A percentile compares a stretch with the other conserved stretches of the same genome.
Evolutionary conservation across 257 asterid species (phyloP).

Genomic region (Gentiana straminea): DNA sequence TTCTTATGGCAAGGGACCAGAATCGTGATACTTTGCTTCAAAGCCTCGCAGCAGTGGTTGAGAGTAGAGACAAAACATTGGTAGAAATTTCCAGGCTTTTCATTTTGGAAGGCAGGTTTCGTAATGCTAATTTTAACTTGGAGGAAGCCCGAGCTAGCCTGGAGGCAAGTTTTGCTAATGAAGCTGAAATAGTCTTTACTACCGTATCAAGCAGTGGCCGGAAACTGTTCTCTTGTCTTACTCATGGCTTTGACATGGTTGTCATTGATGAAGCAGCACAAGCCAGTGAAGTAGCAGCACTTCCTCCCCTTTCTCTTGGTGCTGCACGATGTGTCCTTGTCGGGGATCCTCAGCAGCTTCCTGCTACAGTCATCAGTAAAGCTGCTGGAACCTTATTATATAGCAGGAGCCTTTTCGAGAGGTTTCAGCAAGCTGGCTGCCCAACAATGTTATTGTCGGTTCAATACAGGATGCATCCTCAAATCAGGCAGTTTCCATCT

Average conservation of each 20-base stretch:
- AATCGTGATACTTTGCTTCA: conserved; percentile 78
- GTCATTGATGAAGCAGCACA: conserved; percentile 99
- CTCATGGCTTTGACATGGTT: conserved; percentile 99
- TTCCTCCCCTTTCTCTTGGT: conserved; percentile 96
- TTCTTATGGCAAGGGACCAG: conserved; percentile 87
- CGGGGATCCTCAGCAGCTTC: conserved; percentile 99
- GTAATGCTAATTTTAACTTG: conserved; percentile 66
- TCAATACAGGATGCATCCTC: conserved; percentile 98
- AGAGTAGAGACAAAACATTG: conserved; percentile 75
- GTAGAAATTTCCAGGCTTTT: conserved; percentile 94
- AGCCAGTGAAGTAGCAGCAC: conserved; percentile 91
- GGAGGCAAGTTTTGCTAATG: conserved; percentile 99
- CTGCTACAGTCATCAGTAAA: conserved; percentile 97
- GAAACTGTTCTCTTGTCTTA: conserved; percentile 80
- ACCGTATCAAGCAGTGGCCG: conserved; percentile 99
- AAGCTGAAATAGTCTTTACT: conserved; percentile 95
- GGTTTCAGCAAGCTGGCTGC: conserved; percentile 98
- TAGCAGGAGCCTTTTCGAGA: conserved; percentile 96
- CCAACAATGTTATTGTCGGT: conserved; percentile 95
- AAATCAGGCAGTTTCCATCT: conserved; percentile 92
- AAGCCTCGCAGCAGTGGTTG: conserved; percentile 90
- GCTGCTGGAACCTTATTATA: conserved; percentile 96
- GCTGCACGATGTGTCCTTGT: conserved; percentile 99
- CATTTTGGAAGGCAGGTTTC: conserved; percentile 79
- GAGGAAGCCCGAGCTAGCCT: conserved; percentile 97